These are phyloP conservation scores for Licmophora abbreviata DNA, from an alignment of 108 stramenopile species.

Conservation along the genomic window DNA sequence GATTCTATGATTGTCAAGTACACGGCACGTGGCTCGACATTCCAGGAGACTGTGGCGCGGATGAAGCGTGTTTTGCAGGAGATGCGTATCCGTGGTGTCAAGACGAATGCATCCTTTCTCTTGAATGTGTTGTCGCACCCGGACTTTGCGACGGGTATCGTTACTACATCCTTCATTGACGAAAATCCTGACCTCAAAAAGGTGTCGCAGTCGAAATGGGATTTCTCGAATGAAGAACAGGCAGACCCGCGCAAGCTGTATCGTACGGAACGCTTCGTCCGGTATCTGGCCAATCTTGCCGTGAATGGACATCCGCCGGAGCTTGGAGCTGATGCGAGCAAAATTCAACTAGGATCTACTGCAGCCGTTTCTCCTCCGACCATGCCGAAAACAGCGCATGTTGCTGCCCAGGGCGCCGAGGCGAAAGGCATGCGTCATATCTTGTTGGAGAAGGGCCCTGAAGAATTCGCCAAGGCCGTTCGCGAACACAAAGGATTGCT, in stretches of 20 bases:
- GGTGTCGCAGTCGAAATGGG: constrained; percentile 36
- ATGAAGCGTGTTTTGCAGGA: constrained; percentile 84
- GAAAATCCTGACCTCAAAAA: constrained; percentile 64
- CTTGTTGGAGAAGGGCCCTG: constrained; percentile 67
- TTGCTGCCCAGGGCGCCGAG: not conserved
- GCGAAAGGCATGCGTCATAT: constrained; percentile 31
- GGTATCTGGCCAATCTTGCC: constrained; percentile 77
- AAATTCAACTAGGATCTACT: too few relatives aligned
- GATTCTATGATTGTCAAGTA: constrained; percentile 94
- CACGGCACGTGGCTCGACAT: constrained; percentile 63
- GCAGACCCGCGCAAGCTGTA: constrained; percentile 49
- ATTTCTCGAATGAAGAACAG: constrained; percentile 65
- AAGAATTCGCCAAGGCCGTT: constrained; percentile 86
- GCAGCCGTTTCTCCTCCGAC: too few relatives aligned
- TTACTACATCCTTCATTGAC: constrained; percentile 86
- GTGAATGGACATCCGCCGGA: constrained; percentile 87
- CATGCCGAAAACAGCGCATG: constrained; percentile 34
- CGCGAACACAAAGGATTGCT: constrained; percentile 73
- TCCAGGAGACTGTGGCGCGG: constrained; percentile 64
- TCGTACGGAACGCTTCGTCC: constrained; percentile 56
- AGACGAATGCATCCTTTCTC: constrained; percentile 80
- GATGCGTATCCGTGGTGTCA: constrained; percentile 86
- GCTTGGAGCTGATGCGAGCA: constrained; percentile 74
- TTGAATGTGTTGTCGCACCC: constrained; percentile 80
- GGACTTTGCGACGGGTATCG: constrained; percentile 73